Evolutionary conservation across 2,329 filamentous ascomycete species (phyloP).

Genomic region (Verticillium dahliae): DNA sequence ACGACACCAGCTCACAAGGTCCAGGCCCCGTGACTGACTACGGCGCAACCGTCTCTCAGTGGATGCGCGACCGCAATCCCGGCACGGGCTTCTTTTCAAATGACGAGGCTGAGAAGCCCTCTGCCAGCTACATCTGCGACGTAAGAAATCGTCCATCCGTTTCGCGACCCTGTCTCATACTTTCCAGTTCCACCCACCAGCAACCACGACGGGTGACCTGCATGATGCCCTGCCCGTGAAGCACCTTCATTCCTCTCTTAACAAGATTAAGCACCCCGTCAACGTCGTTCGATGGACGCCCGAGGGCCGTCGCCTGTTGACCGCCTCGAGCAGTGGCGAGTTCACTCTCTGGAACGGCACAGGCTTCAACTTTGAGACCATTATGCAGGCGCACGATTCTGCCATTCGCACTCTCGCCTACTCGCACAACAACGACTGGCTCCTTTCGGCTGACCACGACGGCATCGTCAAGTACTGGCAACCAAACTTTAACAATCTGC

Average conservation of each 20-base stretch:
- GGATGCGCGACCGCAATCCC: constrained; percentile 70
- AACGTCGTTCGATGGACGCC: constrained; percentile 98
- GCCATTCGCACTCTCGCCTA: constrained; percentile 79
- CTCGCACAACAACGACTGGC: constrained; percentile 94
- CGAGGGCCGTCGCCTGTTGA: constrained; percentile 84
- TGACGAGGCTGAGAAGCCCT: constrained; percentile 71
- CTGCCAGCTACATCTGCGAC: constrained; percentile 83
- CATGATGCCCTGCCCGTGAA: constrained; percentile 90
- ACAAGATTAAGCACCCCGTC: constrained; percentile 96
- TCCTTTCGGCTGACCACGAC: constrained; percentile 91
- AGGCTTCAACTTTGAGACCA: constrained; percentile 98
- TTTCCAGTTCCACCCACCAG: constrained; percentile 74
- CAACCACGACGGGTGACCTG: constrained; percentile 65
- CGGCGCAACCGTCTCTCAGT: constrained; percentile 82
- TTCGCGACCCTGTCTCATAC: background rate
- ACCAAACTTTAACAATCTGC: constrained; percentile 97
- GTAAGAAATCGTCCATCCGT: constrained; percentile 41
- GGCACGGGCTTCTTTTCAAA: constrained; percentile 42
- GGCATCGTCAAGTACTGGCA: constrained; percentile 98
- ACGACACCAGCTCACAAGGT: background rate
- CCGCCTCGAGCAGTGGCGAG: constrained; percentile 91
- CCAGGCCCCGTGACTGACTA: constrained; percentile 88
- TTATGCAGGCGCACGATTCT: constrained; percentile 94
- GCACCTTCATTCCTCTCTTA: constrained; percentile 94
- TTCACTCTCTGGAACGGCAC: constrained; percentile 99